Evolutionary conservation across 805 yeast species (phyloP).

Genomic region (Spathaspora gorwiae): DNA sequence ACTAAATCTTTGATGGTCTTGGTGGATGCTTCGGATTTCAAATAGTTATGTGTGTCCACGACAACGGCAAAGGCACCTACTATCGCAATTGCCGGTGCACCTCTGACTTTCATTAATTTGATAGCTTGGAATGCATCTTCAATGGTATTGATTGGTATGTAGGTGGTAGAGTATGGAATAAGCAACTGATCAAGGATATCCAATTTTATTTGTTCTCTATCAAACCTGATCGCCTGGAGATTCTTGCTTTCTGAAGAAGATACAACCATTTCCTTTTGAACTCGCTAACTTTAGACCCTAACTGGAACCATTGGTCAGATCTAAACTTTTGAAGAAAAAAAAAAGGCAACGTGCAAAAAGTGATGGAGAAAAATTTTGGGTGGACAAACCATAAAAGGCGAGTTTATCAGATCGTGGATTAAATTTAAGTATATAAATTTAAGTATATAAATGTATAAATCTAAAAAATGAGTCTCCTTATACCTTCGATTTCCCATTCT

Average conservation of each 20-base stretch:
- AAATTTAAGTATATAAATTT: too few relatives aligned
- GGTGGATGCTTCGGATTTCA: constrained; percentile 9
- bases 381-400: too few relatives aligned
- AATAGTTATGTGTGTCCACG: constrained; percentile 50
- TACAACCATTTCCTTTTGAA: too few relatives aligned
- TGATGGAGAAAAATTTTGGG: too few relatives aligned
- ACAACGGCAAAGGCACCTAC: constrained; percentile 84
- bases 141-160: constrained; percentile 56
- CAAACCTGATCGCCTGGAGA: constrained; percentile 64
- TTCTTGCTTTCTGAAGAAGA: constrained; percentile 10
- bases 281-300: too few relatives aligned
- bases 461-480: constrained; percentile 68
- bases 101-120: constrained; percentile 88
- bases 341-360: too few relatives aligned
- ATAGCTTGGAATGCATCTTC: constrained; percentile 83
- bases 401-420: too few relatives aligned
- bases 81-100: constrained; percentile 97
- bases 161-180: constrained; percentile 75
- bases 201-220: constrained; percentile 42
- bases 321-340: too few relatives aligned
- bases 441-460: not conserved
- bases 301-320: too few relatives aligned
- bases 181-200: constrained; percentile 74
- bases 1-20: constrained; percentile 32
- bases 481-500: constrained; percentile 70